Evolutionary conservation across 2,329 filamentous ascomycete genomes (phyloP).

Genomic region (Lasiodiplodia hormozganensis): DNA sequence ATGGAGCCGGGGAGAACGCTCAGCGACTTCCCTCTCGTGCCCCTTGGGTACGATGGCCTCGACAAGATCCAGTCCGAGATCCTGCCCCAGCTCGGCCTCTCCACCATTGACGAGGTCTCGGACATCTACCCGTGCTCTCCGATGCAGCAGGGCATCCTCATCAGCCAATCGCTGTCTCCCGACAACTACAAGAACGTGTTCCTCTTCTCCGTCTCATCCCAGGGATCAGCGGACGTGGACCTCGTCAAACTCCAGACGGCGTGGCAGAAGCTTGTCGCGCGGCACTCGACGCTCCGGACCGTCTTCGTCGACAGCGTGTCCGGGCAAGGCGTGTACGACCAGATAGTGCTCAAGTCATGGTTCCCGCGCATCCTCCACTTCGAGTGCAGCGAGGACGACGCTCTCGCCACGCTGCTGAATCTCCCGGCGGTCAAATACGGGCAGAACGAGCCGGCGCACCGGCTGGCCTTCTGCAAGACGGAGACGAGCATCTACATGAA

Average conservation of each 20-base stretch:
- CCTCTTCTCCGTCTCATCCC: not conserved
- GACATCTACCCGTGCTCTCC: slow-evolving; percentile 27
- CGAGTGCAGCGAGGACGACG: slow-evolving; percentile 27
- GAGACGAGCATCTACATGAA: slow-evolving; percentile 33
- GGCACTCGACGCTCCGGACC: slow-evolving; percentile 42
- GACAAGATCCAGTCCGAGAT: slow-evolving; percentile 10
- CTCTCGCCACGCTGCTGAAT: slow-evolving; percentile 32
- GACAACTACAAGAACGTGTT: slow-evolving; percentile 18
- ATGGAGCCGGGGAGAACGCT: slow-evolving; percentile 5
- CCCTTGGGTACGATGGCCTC: not conserved
- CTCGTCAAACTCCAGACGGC: slow-evolving; percentile 40
- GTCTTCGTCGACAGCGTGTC: slow-evolving; percentile 44
- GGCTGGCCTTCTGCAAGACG: not conserved
- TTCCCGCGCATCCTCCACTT: slow-evolving; percentile 23
- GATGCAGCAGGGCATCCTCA: slow-evolving; percentile 25
- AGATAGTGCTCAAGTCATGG: slow-evolving; percentile 35
- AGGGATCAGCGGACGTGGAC: slow-evolving; percentile 32
- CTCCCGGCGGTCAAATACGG: slow-evolving; percentile 34
- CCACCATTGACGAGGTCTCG: slow-evolving; percentile 34
- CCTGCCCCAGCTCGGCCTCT: slow-evolving; percentile 9
- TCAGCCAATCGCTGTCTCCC: slow-evolving; percentile 9
- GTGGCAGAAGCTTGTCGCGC: slow-evolving; percentile 45
- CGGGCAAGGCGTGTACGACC: slow-evolving; percentile 41
- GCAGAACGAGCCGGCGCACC: slow-evolving; percentile 50
- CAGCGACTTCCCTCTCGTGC: slow-evolving; percentile 12